Conservation (phyloP, 768 basidiomycete species). For the Rhodosporidiobolus odoratus region DNA sequence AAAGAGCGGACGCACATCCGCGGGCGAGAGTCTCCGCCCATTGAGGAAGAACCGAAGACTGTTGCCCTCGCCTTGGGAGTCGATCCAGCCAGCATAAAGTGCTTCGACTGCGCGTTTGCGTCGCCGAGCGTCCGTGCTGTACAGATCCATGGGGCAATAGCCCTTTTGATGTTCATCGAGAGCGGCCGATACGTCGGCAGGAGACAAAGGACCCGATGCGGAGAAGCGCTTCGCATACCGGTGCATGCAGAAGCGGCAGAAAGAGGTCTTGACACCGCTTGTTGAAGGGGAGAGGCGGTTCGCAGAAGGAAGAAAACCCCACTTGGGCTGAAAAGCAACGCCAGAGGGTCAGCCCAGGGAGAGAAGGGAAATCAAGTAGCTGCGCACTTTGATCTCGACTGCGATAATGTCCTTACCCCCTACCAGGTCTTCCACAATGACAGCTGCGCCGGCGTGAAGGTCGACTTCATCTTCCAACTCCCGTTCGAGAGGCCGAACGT, state of each 20-base stretch:
- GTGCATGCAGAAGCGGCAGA: constrained; percentile 92
- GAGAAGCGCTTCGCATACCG: constrained; percentile 52
- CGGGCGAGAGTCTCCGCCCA: constrained; percentile 49
- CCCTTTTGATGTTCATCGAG: constrained; percentile 7
- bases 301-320: constrained; percentile 78
- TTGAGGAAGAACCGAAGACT: constrained; percentile 74
- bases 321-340: constrained; percentile 71
- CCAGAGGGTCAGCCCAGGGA: not conserved
- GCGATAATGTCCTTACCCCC: constrained; percentile 56
- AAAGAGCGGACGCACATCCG: not conserved
- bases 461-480: constrained; percentile 60
- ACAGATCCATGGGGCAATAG: constrained; percentile 90
- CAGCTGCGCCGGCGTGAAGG: constrained; percentile 53
- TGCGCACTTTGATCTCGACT: constrained; percentile 81
- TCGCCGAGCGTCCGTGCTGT: constrained; percentile 62
- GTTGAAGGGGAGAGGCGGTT: constrained; percentile 60
- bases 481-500: constrained; percentile 57
- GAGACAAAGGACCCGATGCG: constrained; percentile 41
- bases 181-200: not conserved
- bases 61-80: constrained; percentile 63
- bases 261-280: constrained; percentile 58
- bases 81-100: constrained; percentile 69
- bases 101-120: constrained; percentile 60
- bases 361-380: not conserved
- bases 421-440: constrained; percentile 76